Evolutionary conservation across 805 yeast species (phyloP).

Genomic region (Yarrowia sp.): DNA sequence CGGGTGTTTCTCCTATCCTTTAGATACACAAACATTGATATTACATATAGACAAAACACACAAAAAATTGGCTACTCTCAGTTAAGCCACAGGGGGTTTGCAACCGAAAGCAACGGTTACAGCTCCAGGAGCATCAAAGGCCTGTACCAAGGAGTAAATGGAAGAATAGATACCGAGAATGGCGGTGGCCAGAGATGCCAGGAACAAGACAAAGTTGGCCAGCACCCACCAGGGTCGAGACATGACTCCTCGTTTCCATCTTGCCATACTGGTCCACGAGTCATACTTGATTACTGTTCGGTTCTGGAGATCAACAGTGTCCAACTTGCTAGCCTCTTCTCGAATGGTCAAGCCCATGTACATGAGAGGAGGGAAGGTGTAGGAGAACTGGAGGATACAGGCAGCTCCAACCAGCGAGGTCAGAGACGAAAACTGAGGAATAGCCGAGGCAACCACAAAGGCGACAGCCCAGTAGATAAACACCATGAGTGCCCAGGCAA

Average conservation of each 20-base stretch:
- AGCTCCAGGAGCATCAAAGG: slow-evolving; percentile 27
- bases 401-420: slow-evolving; percentile 42
- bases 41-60: no score
- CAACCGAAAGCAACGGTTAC: slow-evolving; percentile 30
- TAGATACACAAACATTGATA: neutral
- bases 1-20: neutral
- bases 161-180: slow-evolving; percentile 36
- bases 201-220: slow-evolving; percentile 33
- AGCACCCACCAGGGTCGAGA: slow-evolving; percentile 31
- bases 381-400: slow-evolving; percentile 44
- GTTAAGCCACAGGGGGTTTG: slow-evolving; percentile 24
- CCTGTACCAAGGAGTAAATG: slow-evolving; percentile 28
- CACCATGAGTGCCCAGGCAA: slow-evolving; percentile 40
- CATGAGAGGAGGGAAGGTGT: slow-evolving; percentile 40
- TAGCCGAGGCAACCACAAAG: slow-evolving; percentile 42
- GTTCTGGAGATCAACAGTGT: neutral
- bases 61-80: no score
- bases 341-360: slow-evolving; percentile 20
- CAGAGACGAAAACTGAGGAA: slow-evolving; percentile 41
- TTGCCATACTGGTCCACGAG: slow-evolving; percentile 37
- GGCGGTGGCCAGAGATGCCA: slow-evolving; percentile 38
- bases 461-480: slow-evolving; percentile 43
- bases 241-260: slow-evolving; percentile 39
- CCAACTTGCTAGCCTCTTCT: slow-evolving; percentile 19
- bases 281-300: slow-evolving; percentile 29